Evolutionary conservation across 2,329 filamentous ascomycete genomes (phyloP).

Genomic region (Penicillium polonicum): DNA sequence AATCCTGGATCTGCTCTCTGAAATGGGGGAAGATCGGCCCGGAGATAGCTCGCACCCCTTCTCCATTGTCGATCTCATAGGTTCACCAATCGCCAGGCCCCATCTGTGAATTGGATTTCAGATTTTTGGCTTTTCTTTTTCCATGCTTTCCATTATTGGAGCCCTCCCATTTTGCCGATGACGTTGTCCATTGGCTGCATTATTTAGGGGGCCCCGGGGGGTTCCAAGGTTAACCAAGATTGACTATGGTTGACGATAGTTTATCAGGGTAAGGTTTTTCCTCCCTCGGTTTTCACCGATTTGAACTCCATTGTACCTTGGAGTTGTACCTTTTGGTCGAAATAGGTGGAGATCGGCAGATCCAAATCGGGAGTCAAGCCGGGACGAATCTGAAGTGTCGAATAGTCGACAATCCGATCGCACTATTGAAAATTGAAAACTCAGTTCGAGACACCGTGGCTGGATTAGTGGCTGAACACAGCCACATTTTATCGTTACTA

Average conservation of each 20-base stretch:
- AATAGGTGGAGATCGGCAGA: neutral
- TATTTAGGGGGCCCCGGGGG: neutral
- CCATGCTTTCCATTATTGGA: neutral
- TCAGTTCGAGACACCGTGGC: neutral
- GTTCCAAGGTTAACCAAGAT: neutral
- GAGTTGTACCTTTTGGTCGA: neutral
- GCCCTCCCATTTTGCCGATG: neutral
- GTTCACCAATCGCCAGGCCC: slow-evolving; percentile 10
- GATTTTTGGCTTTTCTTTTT: neutral
- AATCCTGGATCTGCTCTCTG: slow-evolving; percentile 13
- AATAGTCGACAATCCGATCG: slow-evolving; percentile 9
- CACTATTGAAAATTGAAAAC: slow-evolving; percentile 15
- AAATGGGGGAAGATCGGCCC: slow-evolving; percentile 18
- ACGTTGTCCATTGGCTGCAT: neutral
- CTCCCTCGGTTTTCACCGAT: neutral
- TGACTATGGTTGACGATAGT: neutral
- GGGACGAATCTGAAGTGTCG: slow-evolving; percentile 1
- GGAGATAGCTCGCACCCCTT: slow-evolving; percentile 10
- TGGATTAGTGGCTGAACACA: neutral
- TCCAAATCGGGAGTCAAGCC: neutral
- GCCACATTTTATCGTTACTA: neutral
- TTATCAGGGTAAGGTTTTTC: neutral
- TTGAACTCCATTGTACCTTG: neutral
- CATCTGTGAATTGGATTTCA: neutral
- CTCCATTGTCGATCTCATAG: slow-evolving; percentile 14